Percentiles rank a stretch among this genome's conserved stretches.
Conservation (phyloP, 768 basidiomycete genomes). For the Boletus vinaceobasis region DNA sequence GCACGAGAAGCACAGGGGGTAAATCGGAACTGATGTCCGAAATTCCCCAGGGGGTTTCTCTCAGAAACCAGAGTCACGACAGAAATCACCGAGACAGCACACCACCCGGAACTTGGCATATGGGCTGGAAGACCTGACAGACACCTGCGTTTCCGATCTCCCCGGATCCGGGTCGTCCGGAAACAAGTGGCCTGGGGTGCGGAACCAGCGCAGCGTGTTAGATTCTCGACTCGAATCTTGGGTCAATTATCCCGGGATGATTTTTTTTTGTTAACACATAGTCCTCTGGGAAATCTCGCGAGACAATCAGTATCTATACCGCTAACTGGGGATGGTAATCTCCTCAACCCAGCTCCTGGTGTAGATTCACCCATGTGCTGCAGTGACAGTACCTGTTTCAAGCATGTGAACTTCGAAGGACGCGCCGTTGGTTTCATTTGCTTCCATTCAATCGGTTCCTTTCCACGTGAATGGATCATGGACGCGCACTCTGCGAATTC, state of each 20-base stretch:
- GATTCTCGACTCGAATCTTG: neutral
- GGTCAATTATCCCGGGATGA: neutral
- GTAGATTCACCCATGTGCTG: neutral
- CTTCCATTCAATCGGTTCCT: constrained; percentile 3
- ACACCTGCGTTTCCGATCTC: neutral
- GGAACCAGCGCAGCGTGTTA: neutral
- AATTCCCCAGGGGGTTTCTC: no score
- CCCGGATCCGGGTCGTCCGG: neutral
- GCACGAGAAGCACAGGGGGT: no score
- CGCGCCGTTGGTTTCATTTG: neutral
- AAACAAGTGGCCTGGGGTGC: neutral
- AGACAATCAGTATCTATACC: constrained; percentile 15
- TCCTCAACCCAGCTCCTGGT: constrained; percentile 5
- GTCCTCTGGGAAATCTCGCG: neutral
- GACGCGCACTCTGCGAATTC: neutral
- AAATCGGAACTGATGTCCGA: no score
- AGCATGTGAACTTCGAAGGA: constrained; percentile 9
- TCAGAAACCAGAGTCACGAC: neutral
- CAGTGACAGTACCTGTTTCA: constrained; percentile 1
- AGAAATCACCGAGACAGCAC: no score
- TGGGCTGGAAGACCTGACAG: neutral
- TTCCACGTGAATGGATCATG: neutral
- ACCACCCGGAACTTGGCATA: neutral
- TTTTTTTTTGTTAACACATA: neutral
- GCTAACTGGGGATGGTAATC: constrained; percentile 6